phyloP scores from a whole-genome alignment of 2,329 filamentous ascomycete genomes.

The Xenoacremonium recifei region DNA sequence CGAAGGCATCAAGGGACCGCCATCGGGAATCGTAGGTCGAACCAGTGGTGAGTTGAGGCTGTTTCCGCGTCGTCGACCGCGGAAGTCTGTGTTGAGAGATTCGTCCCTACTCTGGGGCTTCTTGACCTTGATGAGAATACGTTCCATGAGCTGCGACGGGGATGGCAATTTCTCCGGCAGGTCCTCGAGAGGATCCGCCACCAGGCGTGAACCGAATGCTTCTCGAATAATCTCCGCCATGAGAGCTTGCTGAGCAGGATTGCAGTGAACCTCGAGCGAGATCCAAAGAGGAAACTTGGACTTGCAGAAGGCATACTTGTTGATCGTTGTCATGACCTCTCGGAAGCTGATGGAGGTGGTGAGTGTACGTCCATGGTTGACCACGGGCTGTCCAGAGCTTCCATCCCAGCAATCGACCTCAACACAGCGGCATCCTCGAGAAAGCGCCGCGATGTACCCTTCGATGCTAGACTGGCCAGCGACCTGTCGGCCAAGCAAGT shows the following conservation, averaged over 20 bases:
- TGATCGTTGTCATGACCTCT: slow-evolving; percentile 89
- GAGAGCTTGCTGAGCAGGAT: slow-evolving; percentile 71
- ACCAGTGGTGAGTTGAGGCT: slow-evolving; percentile 70
- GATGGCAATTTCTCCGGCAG: slow-evolving; percentile 72
- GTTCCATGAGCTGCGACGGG: slow-evolving; percentile 79
- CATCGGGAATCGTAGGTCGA: slow-evolving; percentile 61
- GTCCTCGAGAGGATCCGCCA: slow-evolving; percentile 71
- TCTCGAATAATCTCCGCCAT: slow-evolving; percentile 92
- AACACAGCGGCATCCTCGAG: slow-evolving; percentile 88
- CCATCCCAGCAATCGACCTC: slow-evolving; percentile 99
- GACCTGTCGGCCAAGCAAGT: slow-evolving; percentile 87
- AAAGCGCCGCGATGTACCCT: slow-evolving; percentile 86
- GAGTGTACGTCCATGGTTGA: slow-evolving; percentile 86
- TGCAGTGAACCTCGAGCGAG: slow-evolving; percentile 95
- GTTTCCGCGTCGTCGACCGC: slow-evolving; percentile 55
- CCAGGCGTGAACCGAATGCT: slow-evolving; percentile 75
- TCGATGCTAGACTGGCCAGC: slow-evolving; percentile 89
- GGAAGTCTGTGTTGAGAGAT: slow-evolving; percentile 27
- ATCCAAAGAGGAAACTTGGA: slow-evolving; percentile 90
- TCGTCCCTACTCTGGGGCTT: slow-evolving; percentile 56
- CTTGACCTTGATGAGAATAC: slow-evolving; percentile 94
- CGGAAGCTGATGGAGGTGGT: slow-evolving; percentile 87
- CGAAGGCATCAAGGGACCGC: slow-evolving; percentile 45
- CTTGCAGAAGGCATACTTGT: slow-evolving; percentile 87
- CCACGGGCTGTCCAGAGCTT: slow-evolving; percentile 78